These are phyloP conservation scores for Neurospora hispaniola DNA, from an alignment of 495 filamentous ascomycete genomes.

Conservation along the genomic window DNA sequence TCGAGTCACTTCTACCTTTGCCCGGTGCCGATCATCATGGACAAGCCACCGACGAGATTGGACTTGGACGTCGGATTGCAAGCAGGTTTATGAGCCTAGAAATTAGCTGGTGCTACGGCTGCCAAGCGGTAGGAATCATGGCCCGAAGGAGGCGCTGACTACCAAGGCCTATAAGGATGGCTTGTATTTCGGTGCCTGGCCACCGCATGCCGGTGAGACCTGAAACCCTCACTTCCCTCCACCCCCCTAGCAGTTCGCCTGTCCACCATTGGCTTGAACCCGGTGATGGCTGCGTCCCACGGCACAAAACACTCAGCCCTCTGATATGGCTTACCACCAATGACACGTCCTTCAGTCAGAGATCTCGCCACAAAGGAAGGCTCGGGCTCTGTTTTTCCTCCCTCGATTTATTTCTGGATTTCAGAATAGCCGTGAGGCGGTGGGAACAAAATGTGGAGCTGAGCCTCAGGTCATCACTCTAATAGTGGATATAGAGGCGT, in stretches of 20 bases:
- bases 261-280: neutral
- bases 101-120: neutral
- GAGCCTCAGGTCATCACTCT: neutral
- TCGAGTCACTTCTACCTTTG: neutral
- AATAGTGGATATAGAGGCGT: neutral
- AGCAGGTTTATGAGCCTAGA: neutral
- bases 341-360: too few relatives aligned
- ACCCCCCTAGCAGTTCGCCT: neutral
- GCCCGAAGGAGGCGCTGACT: neutral
- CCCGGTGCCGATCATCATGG: neutral
- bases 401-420: neutral
- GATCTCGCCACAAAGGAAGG: too few relatives aligned
- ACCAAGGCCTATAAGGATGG: neutral
- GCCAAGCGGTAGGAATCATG: too few relatives aligned
- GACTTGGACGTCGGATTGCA: neutral
- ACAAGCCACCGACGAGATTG: neutral
- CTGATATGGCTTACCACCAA: too few relatives aligned
- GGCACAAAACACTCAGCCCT: too few relatives aligned
- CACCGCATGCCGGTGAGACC: neutral
- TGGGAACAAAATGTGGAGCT: neutral
- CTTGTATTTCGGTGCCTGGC: neutral
- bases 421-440: neutral
- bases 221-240: neutral
- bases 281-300: neutral
- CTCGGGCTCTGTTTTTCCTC: neutral